Evolutionary conservation across 768 basidiomycete species (phyloP), one percentile per base, ranked within the genome.

Genomic region (Serendipita sp.): DNA sequence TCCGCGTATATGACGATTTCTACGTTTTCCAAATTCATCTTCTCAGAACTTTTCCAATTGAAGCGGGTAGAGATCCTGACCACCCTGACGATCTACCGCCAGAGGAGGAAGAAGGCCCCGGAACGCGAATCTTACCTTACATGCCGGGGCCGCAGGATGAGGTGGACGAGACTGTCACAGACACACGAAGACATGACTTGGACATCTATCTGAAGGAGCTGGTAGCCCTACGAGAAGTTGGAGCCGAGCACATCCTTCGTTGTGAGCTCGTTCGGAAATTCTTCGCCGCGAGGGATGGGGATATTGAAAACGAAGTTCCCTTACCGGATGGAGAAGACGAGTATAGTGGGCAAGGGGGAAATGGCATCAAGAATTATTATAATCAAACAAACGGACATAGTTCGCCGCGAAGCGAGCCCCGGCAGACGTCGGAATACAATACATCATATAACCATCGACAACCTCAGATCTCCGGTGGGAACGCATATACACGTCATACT

Each of bases 1-100:
- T 95, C 76, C 82, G 96, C 60, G 84, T 90, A 26, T 99, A 99
- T 78, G 89, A 94, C 69, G 95, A 99, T 73, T 99, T 99, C 73
- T 97, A 95, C 74, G 90, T 94, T 69, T 97, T 97, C 73, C 96
- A 99, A 70, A 87, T 96, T 62, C 77, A 81, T 3, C 81, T 99
- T 24, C 81, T 98, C 65, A 82, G 92, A 50, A 78, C 80, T 0
- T 97, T 94, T 73, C 93, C 94, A 4, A 80, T 80, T 48, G 96
- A 99, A 74, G 96, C 92, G 14, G 96, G 96, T 22, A 82, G 89
- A 16, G 53, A 58, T n/a, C 53, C 53, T 11, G 31, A 58, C n/a
- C 22, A 31, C 11, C 53, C 53, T 24, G 53, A 58, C 31, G 74
- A 84, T 38, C 66, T 69, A 0, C 70, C 68, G 4, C 76, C 81